A percentile compares a stretch with the other conserved stretches of the same genome.
Evolutionary conservation across 192 early-diverging fungal genomes (phyloP).

Genomic region (Backusella liffmaniae): DNA sequence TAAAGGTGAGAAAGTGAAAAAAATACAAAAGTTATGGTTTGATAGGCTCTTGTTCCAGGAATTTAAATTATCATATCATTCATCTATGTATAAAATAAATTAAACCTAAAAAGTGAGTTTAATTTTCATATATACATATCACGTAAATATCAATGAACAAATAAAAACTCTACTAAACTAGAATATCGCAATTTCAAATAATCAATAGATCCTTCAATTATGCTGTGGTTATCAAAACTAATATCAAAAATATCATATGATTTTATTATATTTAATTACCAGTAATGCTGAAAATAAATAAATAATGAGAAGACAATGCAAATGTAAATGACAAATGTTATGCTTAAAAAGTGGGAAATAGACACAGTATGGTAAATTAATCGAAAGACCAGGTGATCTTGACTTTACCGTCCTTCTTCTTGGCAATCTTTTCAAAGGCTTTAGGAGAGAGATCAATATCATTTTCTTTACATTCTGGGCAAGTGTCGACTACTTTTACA

Average conservation of each 20-base stretch:
- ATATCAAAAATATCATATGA: neutral
- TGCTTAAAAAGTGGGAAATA: neutral
- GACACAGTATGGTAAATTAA: neutral
- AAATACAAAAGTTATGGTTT: no score
- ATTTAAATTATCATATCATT: no score
- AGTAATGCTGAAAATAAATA: neutral
- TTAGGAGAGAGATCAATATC: slow-evolving; percentile 47
- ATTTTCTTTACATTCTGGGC: slow-evolving; percentile 36
- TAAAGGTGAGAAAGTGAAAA: no score
- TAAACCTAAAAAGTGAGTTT: no score
- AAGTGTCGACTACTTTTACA: slow-evolving; percentile 52
- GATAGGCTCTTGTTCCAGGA: no score
- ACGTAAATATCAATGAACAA: no score
- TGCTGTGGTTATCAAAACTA: neutral
- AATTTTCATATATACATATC: no score
- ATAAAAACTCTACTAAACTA: neutral
- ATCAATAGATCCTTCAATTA: neutral
- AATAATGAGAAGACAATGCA: neutral
- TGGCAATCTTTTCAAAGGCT: slow-evolving; percentile 42
- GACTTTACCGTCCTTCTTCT: slow-evolving; percentile 21
- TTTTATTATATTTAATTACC: neutral
- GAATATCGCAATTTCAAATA: neutral
- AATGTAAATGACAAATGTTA: neutral
- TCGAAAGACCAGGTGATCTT: slow-evolving; percentile 39
- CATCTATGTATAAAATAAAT: no score